Base-by-base conservation (phyloP, 352 stramenopile genomes). In the Phytophthora tentaculata region DNA sequence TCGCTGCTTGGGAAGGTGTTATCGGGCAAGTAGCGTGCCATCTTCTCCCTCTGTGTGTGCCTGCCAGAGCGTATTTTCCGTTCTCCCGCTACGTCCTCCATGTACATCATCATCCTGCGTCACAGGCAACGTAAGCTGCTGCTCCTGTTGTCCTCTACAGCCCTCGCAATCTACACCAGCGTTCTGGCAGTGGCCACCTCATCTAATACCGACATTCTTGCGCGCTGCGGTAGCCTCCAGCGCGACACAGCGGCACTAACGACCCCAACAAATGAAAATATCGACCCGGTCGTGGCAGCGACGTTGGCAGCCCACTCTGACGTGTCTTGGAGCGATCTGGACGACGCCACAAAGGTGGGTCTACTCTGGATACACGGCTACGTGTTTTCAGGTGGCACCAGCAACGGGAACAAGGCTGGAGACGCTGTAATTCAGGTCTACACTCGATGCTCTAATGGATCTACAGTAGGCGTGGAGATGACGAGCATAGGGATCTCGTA, bases 341-440 rank as follows among this genome's bases (percentile, higher is more conserved):
- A 76, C 28, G 80, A 89, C 47, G 59, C 53, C 13, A 59, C 69
- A 14, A 83, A 83, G 59, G 67, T 84, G 5, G 78, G 71, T 14
- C 28, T 89, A 20, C 65, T 89, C 4, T 89, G 76, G 76, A 64
- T 59, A 19, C 65, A 89, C 24, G 80, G 77, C 2, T 86, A 84
- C 71, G 77, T 83, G 19, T 67, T 82, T 20, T 59, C 64, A 9
- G 71, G 73, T 26, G 71, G 55, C 26, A 67, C 54, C 8, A 71
- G 56, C 71, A 73, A 59, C 17, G 55, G 26, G 5, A 20, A 60
- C 28, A 61, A 61, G n/a, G 53, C 60, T 41, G 62, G 47, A 45
- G 45, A 67, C 1, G 16, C 54, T 32, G 24, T 81, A 2, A 5
- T 78, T 20, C 49, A 80, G 51, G 80, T 89, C 24, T 86, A 80